Conservation (phyloP, 23 red algal species). For the Gracilaria domingensis region DNA sequence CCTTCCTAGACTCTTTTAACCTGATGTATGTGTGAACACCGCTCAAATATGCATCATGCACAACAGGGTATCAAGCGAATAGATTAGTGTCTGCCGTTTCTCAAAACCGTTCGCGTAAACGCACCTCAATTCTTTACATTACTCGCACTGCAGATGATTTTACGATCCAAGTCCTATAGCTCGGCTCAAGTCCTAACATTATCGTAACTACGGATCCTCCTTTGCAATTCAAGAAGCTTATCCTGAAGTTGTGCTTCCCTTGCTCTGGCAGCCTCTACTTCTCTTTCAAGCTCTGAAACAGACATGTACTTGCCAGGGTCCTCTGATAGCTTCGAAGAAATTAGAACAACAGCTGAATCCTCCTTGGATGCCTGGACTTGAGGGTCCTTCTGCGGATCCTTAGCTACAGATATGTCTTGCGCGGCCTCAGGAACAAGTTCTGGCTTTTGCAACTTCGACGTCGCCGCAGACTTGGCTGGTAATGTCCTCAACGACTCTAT, state of each 20-base stretch:
- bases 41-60: too few relatives aligned
- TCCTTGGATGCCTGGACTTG: conserved; percentile 4
- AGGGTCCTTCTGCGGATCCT: conserved; percentile 4
- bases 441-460: not conserved
- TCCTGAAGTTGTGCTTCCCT: conserved; percentile 71
- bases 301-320: conserved; percentile 59
- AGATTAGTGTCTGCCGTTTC: too few relatives aligned
- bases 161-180: not conserved
- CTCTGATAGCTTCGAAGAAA: conserved; percentile 45
- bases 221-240: conserved; percentile 57
- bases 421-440: conserved; percentile 3
- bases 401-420: not conserved
- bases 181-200: conserved; percentile 64
- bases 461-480: not conserved
- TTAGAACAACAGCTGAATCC: conserved; percentile 28
- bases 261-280: conserved; percentile 65
- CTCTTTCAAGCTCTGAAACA: conserved; percentile 71
- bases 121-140: conserved; percentile 10
- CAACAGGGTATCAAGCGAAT: too few relatives aligned
- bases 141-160: not conserved
- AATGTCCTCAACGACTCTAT: not conserved
- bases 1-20: too few relatives aligned
- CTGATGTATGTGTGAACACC: too few relatives aligned
- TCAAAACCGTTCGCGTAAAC: conserved; percentile 2
- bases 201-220: conserved; percentile 71